Evolutionary conservation across 768 basidiomycete species (phyloP).

Genomic region (Macrolepiota fuliginosa): DNA sequence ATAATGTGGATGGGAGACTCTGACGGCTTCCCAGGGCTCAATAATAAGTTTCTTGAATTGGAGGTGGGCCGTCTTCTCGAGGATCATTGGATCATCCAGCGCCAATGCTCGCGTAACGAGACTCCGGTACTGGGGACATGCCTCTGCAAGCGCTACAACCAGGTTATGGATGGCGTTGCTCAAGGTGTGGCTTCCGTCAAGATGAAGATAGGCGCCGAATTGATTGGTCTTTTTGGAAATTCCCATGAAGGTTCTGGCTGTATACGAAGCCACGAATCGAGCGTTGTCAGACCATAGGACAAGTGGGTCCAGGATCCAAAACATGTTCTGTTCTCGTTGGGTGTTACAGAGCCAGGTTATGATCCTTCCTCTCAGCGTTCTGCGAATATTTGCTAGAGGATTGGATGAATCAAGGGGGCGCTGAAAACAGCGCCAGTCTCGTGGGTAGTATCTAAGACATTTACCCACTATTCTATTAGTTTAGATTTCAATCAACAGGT

Average conservation of each 20-base stretch:
- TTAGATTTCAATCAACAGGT: no score
- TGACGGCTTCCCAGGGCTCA: constrained; percentile 15
- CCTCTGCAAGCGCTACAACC: constrained; percentile 14
- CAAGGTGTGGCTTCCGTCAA: constrained; percentile 8
- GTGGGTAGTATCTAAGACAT: no score
- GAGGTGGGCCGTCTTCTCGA: constrained; percentile 12
- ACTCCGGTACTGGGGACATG: constrained; percentile 15
- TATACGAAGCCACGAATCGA: no score
- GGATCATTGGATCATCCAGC: constrained; percentile 19
- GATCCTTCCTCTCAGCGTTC: background rate
- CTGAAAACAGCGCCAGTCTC: no score
- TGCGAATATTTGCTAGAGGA: background rate
- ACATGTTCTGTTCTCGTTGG: background rate
- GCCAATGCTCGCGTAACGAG: constrained; percentile 14
- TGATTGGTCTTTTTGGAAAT: background rate
- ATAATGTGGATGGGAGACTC: constrained; percentile 6
- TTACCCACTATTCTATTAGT: no score
- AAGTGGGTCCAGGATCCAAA: background rate
- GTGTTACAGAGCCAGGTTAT: background rate
- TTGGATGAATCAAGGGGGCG: background rate
- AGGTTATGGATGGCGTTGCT: constrained; percentile 17
- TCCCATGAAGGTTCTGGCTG: background rate
- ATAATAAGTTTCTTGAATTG: constrained; percentile 24
- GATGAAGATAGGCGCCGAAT: background rate
- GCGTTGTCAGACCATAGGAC: background rate